Percentiles rank a stretch among this genome's conserved stretches.
phyloP scores from a whole-genome alignment of 225 moss, liverwort and hornwort genomes.

The Thuidium tamariscinum region DNA sequence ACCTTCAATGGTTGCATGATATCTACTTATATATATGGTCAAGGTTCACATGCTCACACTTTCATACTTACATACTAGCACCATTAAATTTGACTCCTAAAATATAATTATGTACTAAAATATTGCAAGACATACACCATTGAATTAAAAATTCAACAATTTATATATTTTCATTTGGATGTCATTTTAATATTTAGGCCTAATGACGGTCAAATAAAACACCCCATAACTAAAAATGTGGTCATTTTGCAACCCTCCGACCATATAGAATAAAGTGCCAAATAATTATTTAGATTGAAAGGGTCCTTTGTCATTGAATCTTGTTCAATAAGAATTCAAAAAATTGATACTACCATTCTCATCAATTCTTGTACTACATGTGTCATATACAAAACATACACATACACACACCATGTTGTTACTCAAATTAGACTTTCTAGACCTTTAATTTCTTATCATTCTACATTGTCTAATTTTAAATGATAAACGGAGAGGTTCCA shows the following conservation, averaged over 20 bases:
- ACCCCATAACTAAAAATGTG: accelerated
- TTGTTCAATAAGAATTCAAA: accelerated
- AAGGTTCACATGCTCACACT: too few species aligned
- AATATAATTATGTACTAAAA: too few species aligned
- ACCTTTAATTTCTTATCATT: background rate
- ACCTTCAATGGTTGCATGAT: too few species aligned
- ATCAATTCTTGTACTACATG: background rate
- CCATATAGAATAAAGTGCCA: background rate
- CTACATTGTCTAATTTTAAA: accelerated
- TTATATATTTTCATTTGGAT: background rate
- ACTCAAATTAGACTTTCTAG: background rate
- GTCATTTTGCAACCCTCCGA: background rate
- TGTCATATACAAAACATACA: background rate
- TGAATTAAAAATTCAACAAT: background rate
- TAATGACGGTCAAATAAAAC: background rate
- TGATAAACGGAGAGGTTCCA: accelerated
- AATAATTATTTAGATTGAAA: background rate
- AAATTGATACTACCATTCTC: background rate
- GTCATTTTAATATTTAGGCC: background rate
- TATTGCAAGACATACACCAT: too few species aligned
- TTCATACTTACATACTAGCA: too few species aligned
- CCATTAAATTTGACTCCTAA: too few species aligned
- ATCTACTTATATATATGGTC: too few species aligned
- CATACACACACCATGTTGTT: background rate
- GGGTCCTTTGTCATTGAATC: background rate